Conservation (phyloP, 192 early-diverging fungal species). For the Spizellomyces punctatus region DNA sequence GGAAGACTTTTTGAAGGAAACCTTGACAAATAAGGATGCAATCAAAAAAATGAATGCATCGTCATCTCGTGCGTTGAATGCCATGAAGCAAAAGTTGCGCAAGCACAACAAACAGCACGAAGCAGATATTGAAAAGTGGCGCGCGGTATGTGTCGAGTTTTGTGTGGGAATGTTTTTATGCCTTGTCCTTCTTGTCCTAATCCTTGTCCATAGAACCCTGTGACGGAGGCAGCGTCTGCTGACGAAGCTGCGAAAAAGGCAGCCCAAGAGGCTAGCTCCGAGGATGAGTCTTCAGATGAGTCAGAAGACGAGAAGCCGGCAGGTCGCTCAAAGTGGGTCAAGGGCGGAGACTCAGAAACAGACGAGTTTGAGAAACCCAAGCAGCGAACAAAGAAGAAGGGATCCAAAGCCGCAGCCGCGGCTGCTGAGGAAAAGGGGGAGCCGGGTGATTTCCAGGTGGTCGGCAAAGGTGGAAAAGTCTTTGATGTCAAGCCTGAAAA, state of each 20-base stretch:
- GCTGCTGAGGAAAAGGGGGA: slow-evolving; percentile 27
- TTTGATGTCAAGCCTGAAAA: slow-evolving; percentile 69
- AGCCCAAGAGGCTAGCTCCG: slow-evolving; percentile 39
- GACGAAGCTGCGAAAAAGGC: slow-evolving; percentile 50
- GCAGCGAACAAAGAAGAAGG: slow-evolving; percentile 1
- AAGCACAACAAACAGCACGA: slow-evolving; percentile 84
- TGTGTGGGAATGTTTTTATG: not conserved
- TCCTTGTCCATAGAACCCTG: slow-evolving; percentile 45
- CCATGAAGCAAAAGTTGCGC: slow-evolving; percentile 91
- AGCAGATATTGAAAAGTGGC: slow-evolving; percentile 69
- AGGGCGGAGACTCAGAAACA: slow-evolving; percentile 26
- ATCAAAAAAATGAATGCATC: slow-evolving; percentile 84
- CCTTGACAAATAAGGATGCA: slow-evolving; percentile 67
- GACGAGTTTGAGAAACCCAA: slow-evolving; percentile 20
- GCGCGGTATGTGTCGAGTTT: slow-evolving; percentile 29
- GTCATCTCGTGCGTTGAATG: slow-evolving; percentile 81
- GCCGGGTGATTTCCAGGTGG: slow-evolving; percentile 51
- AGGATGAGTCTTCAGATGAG: slow-evolving; percentile 52
- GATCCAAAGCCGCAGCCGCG: slow-evolving; percentile 5
- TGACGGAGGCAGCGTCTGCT: slow-evolving; percentile 54
- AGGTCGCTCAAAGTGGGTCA: slow-evolving; percentile 57
- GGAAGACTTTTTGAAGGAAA: slow-evolving; percentile 75
- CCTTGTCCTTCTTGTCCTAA: not conserved
- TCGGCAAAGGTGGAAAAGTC: slow-evolving; percentile 55
- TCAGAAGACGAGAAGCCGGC: slow-evolving; percentile 57